Conservation (phyloP, 257 asterid species). For the Nicotiana attenuata region DNA sequence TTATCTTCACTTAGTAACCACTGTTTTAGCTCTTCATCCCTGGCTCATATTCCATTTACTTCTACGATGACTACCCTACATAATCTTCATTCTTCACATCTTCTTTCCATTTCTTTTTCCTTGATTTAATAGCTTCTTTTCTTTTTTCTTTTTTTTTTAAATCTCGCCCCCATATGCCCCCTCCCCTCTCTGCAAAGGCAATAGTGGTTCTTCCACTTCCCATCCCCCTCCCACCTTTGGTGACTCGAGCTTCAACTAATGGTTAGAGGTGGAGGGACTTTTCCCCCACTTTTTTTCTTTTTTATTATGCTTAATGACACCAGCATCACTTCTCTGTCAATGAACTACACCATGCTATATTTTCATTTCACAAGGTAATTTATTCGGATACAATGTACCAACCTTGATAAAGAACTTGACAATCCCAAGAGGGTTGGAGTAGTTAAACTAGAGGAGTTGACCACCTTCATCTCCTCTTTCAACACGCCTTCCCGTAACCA, state of each 20-base stretch:
- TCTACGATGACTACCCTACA: not conserved
- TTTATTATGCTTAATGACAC: not conserved
- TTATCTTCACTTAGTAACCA: not conserved
- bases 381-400: constrained; percentile 15
- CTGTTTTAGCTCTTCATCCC: not conserved
- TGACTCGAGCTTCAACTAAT: too few relatives aligned
- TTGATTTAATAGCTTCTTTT: not conserved
- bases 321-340: not conserved
- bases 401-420: constrained; percentile 91
- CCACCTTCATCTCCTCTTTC: constrained; percentile 76
- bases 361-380: not conserved
- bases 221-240: too few relatives aligned
- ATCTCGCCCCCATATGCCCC: too few relatives aligned
- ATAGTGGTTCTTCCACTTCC: too few relatives aligned
- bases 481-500: constrained; percentile 69
- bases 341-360: not conserved
- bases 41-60: not conserved
- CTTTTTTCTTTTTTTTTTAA: not conserved
- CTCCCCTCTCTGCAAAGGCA: too few relatives aligned
- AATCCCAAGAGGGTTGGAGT: constrained; percentile 78
- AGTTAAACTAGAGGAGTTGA: constrained; percentile 37
- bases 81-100: constrained; percentile 5
- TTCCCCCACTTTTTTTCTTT: not conserved
- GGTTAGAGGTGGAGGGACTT: too few relatives aligned
- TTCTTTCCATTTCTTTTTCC: not conserved